Evolutionary conservation across 140 eudicot species (phyloP).

Genomic region (Anethum foeniculum): DNA sequence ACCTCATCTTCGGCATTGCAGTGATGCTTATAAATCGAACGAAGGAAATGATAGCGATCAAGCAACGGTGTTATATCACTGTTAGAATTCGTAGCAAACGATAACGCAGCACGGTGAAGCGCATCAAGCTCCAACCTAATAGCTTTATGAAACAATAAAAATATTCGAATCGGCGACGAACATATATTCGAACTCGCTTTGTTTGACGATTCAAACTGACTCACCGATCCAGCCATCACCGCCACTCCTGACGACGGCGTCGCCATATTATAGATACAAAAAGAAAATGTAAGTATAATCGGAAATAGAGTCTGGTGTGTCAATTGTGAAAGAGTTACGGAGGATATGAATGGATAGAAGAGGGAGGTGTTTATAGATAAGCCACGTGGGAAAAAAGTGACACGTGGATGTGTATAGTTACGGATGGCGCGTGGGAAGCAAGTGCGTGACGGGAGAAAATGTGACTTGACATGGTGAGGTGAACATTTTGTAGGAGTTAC

Average conservation of each 20-base stretch:
- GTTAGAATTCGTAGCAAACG: constrained; percentile 50
- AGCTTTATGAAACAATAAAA: constrained; percentile 83
- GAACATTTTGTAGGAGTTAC: not conserved
- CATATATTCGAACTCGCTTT: constrained; percentile 10
- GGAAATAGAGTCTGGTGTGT: not conserved
- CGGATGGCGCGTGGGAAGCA: not conserved
- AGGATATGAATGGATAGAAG: not conserved
- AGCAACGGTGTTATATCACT: constrained; percentile 66
- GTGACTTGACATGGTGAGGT: not conserved
- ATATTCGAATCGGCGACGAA: constrained; percentile 86
- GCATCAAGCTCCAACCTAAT: constrained; percentile 75
- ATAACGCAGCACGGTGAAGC: constrained; percentile 62
- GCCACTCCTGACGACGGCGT: constrained; percentile 77
- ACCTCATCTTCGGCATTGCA: constrained; percentile 99
- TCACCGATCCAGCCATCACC: constrained; percentile 53
- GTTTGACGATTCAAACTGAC: constrained; percentile 34
- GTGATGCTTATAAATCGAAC: constrained; percentile 86
- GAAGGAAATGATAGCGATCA: constrained; percentile 67
- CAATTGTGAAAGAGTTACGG: not conserved
- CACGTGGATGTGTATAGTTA: not conserved
- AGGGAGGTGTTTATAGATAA: not conserved
- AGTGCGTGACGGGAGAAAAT: not conserved
- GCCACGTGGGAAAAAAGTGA: not conserved
- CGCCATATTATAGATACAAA: constrained; percentile 46
- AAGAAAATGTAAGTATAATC: not conserved